Evolutionary conservation across 495 filamentous ascomycete species (phyloP), one percentile per base, ranked within the genome.

Genomic region (Hyaloscypha hepaticicola): DNA sequence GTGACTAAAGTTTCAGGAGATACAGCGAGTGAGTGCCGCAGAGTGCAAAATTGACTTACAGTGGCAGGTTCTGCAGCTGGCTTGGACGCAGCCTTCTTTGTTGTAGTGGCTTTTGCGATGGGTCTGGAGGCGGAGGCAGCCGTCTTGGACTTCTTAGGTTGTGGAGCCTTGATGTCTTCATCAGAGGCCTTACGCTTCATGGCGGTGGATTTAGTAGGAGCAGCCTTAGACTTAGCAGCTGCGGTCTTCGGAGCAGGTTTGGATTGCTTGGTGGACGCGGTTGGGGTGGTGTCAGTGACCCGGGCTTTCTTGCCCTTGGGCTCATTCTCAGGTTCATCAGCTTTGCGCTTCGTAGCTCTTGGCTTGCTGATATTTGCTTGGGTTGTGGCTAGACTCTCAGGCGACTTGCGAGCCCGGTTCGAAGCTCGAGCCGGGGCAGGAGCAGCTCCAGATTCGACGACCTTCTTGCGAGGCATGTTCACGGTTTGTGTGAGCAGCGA

Each of bases 391-490:
- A 16, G 38, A 16, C 11, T 9, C 14, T 9, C 25, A 53, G 21
- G n/a, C 25, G 50, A 69, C 55, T 76, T 73, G 27, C 71, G 58
- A 24, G 4, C 50, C 25, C 22, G 22, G 11, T 0, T 26, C n/a
- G 50, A 11, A 24, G 5, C 25, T 24, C 22, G 21, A 4, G 3
- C 25, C 50, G 50, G 50, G 11, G 55, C 53, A 31, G 60, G 9
- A 19, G 34, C 61, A 11, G 58, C 22, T 14, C 38, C 38, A 45
- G 38, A 9, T 45, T 14, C 38, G 38, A 16, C 38, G 38, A 16
- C 38, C 48, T 62, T 57, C 50, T 58, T 57, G 11, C 64, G 61
- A 56, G 70, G 61, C 66, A 70, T 70, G 25, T 51, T 52, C 56
- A 58, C 50, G 33, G 58, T 28, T 31, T 56, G 31, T 34, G 61